A percentile compares a stretch with the other conserved stretches of the same genome.
phyloP scores from a whole-genome alignment of 2,329 filamentous ascomycete species.

The Sphaerulina vaccinii region DNA sequence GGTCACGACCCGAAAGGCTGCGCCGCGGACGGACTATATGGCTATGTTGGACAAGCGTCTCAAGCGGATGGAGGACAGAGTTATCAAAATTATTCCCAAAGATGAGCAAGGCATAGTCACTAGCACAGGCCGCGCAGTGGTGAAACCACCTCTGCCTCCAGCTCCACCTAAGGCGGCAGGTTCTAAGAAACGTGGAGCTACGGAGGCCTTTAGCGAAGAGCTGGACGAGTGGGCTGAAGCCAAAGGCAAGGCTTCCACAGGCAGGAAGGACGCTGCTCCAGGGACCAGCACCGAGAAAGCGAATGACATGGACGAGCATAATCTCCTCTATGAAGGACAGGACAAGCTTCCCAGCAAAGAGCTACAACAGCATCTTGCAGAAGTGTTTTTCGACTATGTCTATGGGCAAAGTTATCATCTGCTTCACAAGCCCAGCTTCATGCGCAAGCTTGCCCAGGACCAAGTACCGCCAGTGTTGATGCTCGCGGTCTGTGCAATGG shows the following conservation, averaged over 20 bases:
- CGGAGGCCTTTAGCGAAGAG: slow-evolving; percentile 83
- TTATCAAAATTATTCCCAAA: slow-evolving; percentile 92
- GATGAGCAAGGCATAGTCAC: slow-evolving; percentile 69
- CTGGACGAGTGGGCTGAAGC: slow-evolving; percentile 71
- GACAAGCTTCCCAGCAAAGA: slow-evolving; percentile 82
- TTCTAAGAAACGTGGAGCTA: slow-evolving; percentile 74
- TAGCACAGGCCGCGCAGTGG: slow-evolving; percentile 72
- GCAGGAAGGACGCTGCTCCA: slow-evolving; percentile 2
- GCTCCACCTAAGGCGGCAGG: slow-evolving; percentile 56
- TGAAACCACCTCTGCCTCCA: slow-evolving; percentile 72
- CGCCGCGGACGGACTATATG: slow-evolving; percentile 96
- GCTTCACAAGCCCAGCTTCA: slow-evolving; percentile 95
- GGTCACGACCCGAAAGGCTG: slow-evolving; percentile 88
- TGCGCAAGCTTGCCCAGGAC: slow-evolving; percentile 77
- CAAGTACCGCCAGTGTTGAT: slow-evolving; percentile 85
- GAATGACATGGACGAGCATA: slow-evolving; percentile 67
- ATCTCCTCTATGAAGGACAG: slow-evolving; percentile 74
- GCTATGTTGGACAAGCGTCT: slow-evolving; percentile 95
- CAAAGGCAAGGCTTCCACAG: background rate
- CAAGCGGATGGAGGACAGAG: slow-evolving; percentile 95
- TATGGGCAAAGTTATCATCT: slow-evolving; percentile 95
- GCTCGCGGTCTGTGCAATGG: slow-evolving; percentile 90
- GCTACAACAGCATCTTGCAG: slow-evolving; percentile 87
- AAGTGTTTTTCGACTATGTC: slow-evolving; percentile 92
- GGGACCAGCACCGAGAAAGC: slow-evolving; percentile 15